Base-by-base conservation (phyloP, 2,329 filamentous ascomycete genomes). In the Stenocarpella maydis region DNA sequence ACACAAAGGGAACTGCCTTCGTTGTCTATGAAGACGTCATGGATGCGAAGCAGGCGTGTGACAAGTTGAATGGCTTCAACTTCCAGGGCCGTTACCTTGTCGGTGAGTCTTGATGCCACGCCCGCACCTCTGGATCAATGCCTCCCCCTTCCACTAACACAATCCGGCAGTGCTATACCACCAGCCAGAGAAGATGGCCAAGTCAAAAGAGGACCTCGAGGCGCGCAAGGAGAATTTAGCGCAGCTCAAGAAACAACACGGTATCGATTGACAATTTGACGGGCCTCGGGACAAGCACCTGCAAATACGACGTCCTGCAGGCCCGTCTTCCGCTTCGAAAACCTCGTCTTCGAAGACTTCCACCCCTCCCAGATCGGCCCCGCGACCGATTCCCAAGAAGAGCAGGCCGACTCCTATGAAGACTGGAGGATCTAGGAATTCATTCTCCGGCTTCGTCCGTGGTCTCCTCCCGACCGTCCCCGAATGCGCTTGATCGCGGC, bases 51-150 rank as follows among this genome's bases (percentile, higher is more conserved):
- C 91, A 94, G 84, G 96, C 96, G 79, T 98, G 96, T 87, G 96
- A 99, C 87, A 98, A 98, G 86, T 88, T 99, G 82, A 99, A 99
- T 87, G 96, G 96, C 80, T 99, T 97, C 90, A 99, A 99, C 86
- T 99, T 99, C 83, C 96, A 99, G 86, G 97, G 95, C 85, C 92
- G 96, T 81, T 99, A 99, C 84, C 93, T 99, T 77, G 96, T 99
- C 78, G 94, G 94, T 97, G 89, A 72, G 93, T 90, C 71, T 50
- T 21, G n/a, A 39, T 15, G 8, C 7, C 24, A 9, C 8, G 15
- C 41, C 15, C 12, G 10, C 58, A 15, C 54, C 45, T 28, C 21
- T 24, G 14, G 15, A 26, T 37, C 26, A 21, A 24, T 12, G 24
- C 12, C 14, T 12, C 10, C 14, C 19, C 10, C 14, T 47, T 58